phyloP scores from a whole-genome alignment of 169 alveolate species.

The Cryptosporidium viatorum region DNA sequence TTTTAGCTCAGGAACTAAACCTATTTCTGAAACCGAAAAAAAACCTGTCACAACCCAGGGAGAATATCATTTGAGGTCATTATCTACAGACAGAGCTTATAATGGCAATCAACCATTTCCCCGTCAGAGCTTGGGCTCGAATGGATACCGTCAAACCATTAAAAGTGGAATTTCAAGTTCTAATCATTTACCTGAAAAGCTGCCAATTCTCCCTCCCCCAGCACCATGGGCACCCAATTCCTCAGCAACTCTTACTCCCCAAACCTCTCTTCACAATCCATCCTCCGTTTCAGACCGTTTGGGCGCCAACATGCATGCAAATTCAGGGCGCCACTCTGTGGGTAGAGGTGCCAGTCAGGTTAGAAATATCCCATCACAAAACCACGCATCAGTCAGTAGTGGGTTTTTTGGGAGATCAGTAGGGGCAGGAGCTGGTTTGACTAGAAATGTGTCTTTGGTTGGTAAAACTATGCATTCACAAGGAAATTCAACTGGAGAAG shows the following conservation, averaged over 20 bases:
- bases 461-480: background rate
- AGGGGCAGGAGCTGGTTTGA: background rate
- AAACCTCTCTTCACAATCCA: background rate
- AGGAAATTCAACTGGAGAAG: background rate
- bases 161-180: background rate
- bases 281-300: background rate
- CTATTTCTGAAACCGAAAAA: background rate
- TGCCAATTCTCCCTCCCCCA: background rate
- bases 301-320: slow-evolving; percentile 1
- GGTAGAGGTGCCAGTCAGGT: slow-evolving; percentile 2
- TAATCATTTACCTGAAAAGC: background rate
- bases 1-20: background rate
- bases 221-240: background rate
- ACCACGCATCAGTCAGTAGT: background rate
- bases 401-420: background rate
- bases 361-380: background rate
- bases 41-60: background rate
- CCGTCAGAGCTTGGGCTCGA: background rate
- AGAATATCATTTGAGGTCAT: background rate
- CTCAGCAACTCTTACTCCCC: background rate
- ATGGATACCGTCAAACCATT: background rate
- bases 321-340: background rate
- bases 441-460: background rate
- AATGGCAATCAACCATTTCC: background rate
- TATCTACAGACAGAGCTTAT: slow-evolving; percentile 50